Conservation (phyloP, 176 grass and related monocot genomes). For the Paspalum vaginatum region DNA sequence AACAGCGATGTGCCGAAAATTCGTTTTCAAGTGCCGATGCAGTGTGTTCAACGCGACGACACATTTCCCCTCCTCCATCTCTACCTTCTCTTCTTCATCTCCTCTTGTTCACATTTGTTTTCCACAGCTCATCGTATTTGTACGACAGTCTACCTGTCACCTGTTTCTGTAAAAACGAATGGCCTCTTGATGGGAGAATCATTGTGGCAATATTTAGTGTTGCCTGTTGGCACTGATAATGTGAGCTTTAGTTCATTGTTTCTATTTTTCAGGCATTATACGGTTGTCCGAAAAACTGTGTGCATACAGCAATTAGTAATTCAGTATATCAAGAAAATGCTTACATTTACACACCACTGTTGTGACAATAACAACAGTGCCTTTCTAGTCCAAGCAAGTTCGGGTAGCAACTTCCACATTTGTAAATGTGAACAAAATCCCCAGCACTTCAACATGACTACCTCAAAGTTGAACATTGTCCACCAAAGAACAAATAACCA, state of each 20-base stretch:
- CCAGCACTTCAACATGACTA: neutral
- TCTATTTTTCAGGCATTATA: too few species aligned
- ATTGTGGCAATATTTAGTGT: constrained; percentile 9
- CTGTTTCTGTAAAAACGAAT: neutral
- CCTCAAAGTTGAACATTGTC: neutral
- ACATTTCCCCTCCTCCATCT: too few species aligned
- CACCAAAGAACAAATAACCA: neutral
- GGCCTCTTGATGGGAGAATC: neutral
- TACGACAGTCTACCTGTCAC: constrained; percentile 3
- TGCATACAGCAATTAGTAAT: neutral
- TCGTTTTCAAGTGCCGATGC: neutral
- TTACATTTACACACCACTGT: neutral
- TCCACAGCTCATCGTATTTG: constrained; percentile 29
- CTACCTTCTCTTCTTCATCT: too few species aligned
- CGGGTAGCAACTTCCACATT: too few species aligned
- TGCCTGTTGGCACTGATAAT: constrained; percentile 11
- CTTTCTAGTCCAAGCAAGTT: too few species aligned
- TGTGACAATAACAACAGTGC: too few species aligned
- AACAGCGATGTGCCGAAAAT: neutral
- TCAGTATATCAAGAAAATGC: constrained; percentile 1
- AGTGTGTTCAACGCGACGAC: neutral
- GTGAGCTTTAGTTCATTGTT: constrained; percentile 15
- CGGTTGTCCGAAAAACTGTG: neutral
- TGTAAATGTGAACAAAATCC: neutral
- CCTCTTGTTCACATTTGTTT: neutral